These are phyloP conservation scores for Calamus simplicifolius DNA, from an alignment of 176 grass and related monocot species.

Conservation along the genomic window DNA sequence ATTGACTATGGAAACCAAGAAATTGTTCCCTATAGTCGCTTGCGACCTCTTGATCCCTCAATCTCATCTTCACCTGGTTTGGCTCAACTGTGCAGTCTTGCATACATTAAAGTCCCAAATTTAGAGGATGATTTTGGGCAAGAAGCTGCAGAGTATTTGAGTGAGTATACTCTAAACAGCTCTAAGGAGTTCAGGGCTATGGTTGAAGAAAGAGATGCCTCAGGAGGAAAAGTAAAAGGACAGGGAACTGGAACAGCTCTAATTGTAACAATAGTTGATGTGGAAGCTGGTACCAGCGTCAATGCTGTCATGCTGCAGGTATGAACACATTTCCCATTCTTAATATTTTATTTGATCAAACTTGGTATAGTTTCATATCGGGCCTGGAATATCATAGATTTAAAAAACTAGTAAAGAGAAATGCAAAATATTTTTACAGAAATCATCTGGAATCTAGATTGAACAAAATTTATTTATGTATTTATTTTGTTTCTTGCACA, in stretches of 20 bases:
- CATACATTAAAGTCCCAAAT: slow-evolving; percentile 71
- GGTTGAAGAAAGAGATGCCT: slow-evolving; percentile 76
- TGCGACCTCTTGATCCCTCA: slow-evolving; percentile 62
- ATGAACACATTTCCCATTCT: slow-evolving; percentile 1
- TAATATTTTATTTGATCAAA: neutral
- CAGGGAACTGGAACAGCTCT: slow-evolving; percentile 72
- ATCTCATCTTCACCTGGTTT: slow-evolving; percentile 55
- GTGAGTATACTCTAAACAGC: slow-evolving; percentile 51
- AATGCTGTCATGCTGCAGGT: slow-evolving; percentile 95
- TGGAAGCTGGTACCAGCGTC: slow-evolving; percentile 63
- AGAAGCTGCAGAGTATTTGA: slow-evolving; percentile 82
- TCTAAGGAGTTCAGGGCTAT: slow-evolving; percentile 74
- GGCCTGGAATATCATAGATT: too few species aligned
- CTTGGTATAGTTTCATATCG: too few species aligned
- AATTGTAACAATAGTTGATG: slow-evolving; percentile 74
- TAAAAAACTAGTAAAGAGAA: too few species aligned
- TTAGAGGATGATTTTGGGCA: slow-evolving; percentile 83
- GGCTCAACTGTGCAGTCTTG: slow-evolving; percentile 80
- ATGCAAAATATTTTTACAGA: too few species aligned
- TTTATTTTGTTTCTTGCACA: too few species aligned
- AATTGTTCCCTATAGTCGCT: slow-evolving; percentile 57
- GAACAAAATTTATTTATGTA: too few species aligned
- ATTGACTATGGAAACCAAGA: slow-evolving; percentile 98
- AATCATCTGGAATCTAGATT: too few species aligned
- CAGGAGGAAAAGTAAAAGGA: slow-evolving; percentile 74